Evolutionary conservation across 305 asterid species (phyloP), one percentile per base, ranked within the genome.

Genomic region (Petunia hybrid): DNA sequence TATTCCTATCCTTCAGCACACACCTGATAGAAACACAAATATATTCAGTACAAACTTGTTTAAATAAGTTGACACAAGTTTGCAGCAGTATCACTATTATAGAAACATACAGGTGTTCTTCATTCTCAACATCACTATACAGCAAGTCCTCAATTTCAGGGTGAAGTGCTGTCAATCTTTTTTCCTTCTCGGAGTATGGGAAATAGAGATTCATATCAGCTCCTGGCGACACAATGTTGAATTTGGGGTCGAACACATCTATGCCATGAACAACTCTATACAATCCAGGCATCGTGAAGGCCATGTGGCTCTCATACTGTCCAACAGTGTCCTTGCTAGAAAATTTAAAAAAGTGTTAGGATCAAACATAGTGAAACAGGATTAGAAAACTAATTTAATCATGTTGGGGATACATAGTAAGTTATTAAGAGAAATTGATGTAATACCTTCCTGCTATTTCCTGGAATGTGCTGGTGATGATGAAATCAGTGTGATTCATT

Each of bases 261-360:
- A 93, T 93, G 35, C 97, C 97, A 39, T 93, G 94, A 83, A 90
- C 97, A 6, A 91, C 97, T 40, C 97, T 86, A 90, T 93, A 93
- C 8, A 90, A 69, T 82, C 97, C 97, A 3, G 97, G 97, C 97
- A 93, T 91, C 12, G 97, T 91, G 85, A 93, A 93, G 1, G 96
- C 94, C 88, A 82, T 91, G 84, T 93, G 97, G 86, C 92, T 89
- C 82, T 92, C 97, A 14, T 92, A 93, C 74, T 92, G 97, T 31
- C 97, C 97, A 46, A 90, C 97, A 1, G 92, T 93, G 85, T 91
- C 92, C 93, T 92, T 92, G 87, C 98, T 93, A 86, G 79, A 82
- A 67, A 76, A 42, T 5, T 36, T 62, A 71, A 79, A 57, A 35
- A 39, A 5, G 35, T 0, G 1, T 40, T 4, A 53, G 51, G 42